Evolutionary conservation across 495 filamentous ascomycete species (phyloP).

Genomic region (Xylaria acuta): DNA sequence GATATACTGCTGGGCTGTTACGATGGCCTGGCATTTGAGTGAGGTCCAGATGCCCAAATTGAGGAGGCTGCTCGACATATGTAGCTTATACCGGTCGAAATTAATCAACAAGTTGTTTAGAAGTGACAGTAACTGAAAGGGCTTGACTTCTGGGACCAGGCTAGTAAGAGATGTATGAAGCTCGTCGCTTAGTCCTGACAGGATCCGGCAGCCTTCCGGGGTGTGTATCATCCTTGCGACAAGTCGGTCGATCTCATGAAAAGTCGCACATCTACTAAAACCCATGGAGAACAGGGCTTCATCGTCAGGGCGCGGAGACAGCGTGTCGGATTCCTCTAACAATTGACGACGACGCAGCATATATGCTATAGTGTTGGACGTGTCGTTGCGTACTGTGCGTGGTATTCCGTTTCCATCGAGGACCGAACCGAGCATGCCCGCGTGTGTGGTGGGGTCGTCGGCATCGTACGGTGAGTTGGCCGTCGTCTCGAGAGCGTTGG

Average conservation of each 20-base stretch:
- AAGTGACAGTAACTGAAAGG: constrained; percentile 30
- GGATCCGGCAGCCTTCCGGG: constrained; percentile 23
- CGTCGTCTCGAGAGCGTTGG: background rate
- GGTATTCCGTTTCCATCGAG: constrained; percentile 35
- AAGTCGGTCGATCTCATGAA: constrained; percentile 31
- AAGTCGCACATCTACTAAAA: background rate
- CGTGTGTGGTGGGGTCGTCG: background rate
- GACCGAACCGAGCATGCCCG: background rate
- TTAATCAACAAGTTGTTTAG: constrained; percentile 37
- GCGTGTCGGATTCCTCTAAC: background rate
- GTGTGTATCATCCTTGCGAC: constrained; percentile 27
- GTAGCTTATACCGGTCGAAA: constrained; percentile 17
- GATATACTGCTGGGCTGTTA: constrained; percentile 28
- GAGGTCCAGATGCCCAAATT: constrained; percentile 21
- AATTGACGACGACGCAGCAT: constrained; percentile 29
- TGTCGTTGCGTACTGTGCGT: background rate
- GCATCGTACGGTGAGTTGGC: background rate
- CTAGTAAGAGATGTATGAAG: constrained; percentile 1
- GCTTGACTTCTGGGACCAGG: background rate
- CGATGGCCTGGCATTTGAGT: constrained; percentile 19
- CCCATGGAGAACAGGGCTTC: background rate
- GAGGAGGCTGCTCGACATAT: constrained; percentile 14
- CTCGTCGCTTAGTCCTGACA: constrained; percentile 18
- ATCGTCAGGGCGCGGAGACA: background rate
- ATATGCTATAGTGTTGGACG: constrained; percentile 23